Evolutionary conservation across 257 asterid genomes (phyloP).

Genomic region (Nemophila menziesii): DNA sequence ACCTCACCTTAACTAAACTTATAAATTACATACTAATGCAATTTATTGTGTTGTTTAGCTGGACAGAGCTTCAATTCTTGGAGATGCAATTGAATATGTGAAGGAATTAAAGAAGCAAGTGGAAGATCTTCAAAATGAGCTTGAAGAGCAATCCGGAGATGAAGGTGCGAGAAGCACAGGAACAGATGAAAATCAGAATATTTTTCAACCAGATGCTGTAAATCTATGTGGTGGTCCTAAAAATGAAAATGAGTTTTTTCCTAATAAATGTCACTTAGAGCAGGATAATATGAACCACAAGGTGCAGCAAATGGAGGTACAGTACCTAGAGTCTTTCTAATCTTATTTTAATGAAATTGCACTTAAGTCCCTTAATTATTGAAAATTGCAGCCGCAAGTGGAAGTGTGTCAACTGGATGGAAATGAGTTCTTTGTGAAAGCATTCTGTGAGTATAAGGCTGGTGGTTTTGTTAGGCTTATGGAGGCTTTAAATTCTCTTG

Average conservation of each 20-base stretch:
- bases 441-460: slow-evolving; percentile 67
- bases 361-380: no score
- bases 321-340: not conserved
- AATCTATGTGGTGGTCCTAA: slow-evolving; percentile 19
- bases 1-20: no score
- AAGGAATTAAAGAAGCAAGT: slow-evolving; percentile 63
- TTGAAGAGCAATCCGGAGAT: slow-evolving; percentile 52
- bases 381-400: slow-evolving; percentile 66
- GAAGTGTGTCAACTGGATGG: slow-evolving; percentile 77
- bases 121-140: slow-evolving; percentile 53
- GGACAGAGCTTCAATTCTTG: slow-evolving; percentile 86
- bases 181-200: slow-evolving; percentile 8
- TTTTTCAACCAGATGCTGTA: slow-evolving; percentile 13
- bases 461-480: slow-evolving; percentile 71
- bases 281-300: slow-evolving; percentile 28
- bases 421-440: slow-evolving; percentile 73
- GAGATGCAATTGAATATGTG: slow-evolving; percentile 79
- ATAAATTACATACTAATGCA: not conserved
- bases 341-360: no score
- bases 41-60: slow-evolving; percentile 24
- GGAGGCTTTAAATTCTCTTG: slow-evolving; percentile 65
- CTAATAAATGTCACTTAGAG: slow-evolving; percentile 24
- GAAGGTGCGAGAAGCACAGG: slow-evolving; percentile 26
- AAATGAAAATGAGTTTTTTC: slow-evolving; percentile 16
- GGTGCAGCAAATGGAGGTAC: slow-evolving; percentile 92